Conservation (phyloP, 1,284 basidiomycete species). For the Baeospora myosura region DNA sequence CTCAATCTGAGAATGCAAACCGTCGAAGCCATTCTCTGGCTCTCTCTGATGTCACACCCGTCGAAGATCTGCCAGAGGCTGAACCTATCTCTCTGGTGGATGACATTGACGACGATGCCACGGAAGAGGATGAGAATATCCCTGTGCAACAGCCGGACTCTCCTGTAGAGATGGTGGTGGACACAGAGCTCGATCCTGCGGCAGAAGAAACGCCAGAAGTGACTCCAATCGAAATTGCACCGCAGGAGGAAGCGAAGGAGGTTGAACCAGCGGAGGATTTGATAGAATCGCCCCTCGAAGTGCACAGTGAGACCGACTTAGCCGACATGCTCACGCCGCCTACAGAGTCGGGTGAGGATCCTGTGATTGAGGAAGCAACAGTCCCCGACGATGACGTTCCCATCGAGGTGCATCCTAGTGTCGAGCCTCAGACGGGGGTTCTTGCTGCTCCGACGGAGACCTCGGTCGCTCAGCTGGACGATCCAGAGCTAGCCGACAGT, state of each 20-base stretch:
- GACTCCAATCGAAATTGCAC: constrained; percentile 10
- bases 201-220: constrained; percentile 6
- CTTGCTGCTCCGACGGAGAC: not conserved
- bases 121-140: not conserved
- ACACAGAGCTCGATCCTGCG: not conserved
- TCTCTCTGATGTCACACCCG: not conserved
- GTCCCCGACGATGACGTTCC: not conserved
- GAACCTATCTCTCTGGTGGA: no score
- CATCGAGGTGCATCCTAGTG: not conserved
- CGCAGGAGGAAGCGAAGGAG: not conserved
- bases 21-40: not conserved
- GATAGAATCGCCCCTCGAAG: not conserved
- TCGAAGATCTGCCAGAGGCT: not conserved
- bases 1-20: not conserved
- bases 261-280: not conserved
- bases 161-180: not conserved
- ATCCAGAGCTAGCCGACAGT: not conserved
- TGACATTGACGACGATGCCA: not conserved
- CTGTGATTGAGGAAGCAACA: not conserved
- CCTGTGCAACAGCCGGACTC: not conserved
- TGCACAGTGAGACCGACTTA: not conserved
- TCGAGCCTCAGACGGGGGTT: no score
- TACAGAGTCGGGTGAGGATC: not conserved
- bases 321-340: not conserved
- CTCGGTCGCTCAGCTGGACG: not conserved